Evolutionary conservation across 345 rosid genomes (phyloP).

Genomic region (Camelina laxa): DNA sequence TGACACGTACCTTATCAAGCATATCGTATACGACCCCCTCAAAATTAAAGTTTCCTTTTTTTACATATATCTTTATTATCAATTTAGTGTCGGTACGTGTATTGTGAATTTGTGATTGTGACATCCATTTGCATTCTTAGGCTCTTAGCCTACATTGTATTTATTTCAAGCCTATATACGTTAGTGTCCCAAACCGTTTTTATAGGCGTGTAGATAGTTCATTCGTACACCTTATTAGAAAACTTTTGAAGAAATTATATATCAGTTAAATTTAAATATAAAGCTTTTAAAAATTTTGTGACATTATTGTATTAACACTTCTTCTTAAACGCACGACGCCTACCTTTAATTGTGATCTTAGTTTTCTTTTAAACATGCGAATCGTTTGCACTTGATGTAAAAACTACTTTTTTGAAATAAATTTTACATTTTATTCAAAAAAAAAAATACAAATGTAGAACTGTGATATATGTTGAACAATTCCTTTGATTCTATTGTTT

Average conservation of each 20-base stretch:
- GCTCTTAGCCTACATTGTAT: background rate
- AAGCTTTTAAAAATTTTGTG: background rate
- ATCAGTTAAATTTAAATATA: background rate
- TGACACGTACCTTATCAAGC: conserved; percentile 46
- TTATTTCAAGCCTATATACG: background rate
- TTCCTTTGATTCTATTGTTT: background rate
- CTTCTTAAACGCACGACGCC: background rate
- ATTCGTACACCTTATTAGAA: background rate
- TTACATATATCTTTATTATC: background rate
- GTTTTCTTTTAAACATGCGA: background rate
- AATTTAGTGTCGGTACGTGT: conserved; percentile 37
- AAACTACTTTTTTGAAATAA: no score
- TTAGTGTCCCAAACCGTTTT: conserved; percentile 21
- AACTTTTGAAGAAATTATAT: background rate
- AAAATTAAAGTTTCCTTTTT: conserved; percentile 5
- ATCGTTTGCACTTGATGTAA: no score
- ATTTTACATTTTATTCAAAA: no score
- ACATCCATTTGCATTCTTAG: conserved; percentile 30
- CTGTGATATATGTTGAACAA: background rate
- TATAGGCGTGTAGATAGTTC: conserved; percentile 10
- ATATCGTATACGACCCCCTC: conserved; percentile 22
- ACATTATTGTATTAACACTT: background rate
- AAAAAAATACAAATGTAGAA: no score
- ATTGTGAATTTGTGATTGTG: conserved; percentile 23
- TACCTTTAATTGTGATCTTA: background rate